Base-by-base conservation (phyloP, 768 basidiomycete genomes). In the Mycena floridula region DNA sequence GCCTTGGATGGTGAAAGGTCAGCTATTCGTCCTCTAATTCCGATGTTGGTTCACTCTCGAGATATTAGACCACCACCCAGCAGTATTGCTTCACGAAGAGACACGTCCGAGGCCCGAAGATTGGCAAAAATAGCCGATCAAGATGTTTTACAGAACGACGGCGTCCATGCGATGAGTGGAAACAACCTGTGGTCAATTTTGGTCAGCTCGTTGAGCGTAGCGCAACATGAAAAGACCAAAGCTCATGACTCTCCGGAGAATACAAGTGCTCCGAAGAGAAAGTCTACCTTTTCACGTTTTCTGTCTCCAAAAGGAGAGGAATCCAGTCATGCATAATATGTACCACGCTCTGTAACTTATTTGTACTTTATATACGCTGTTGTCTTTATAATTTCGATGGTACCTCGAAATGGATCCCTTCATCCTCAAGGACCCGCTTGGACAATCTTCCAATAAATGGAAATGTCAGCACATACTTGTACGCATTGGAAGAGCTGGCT, bases 11-110 rank as follows among this genome's bases (percentile, higher is more conserved):
- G 91, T 45, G 84, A 89, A 49, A n/a, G n/a, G n/a, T n/a, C n/a
- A n/a, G n/a, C n/a, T n/a, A n/a, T n/a, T n/a, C n/a, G n/a, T n/a
- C n/a, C n/a, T n/a, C n/a, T n/a, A n/a, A n/a, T n/a, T n/a, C n/a
- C n/a, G n/a, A n/a, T n/a, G n/a, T n/a, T n/a, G n/a, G n/a, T n/a
- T n/a, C n/a, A n/a, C n/a, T n/a, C n/a, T n/a, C 79, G 71, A 13
- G 68, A 77, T 41, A 93, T 96, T 64, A 70, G 73, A 16, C 95
- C 95, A 3, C 95, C 95, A 4, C 88, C 94, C 3, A 89, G 85
- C 54, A 93, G 91, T 43, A 90, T 97, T 52, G 88, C 89, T 25
- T 82, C 88, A n/a, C 69, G 93, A 45, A 66, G 92, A 43, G 94
- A 98, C 55, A 94, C 90, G 5, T 69, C 71, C 28, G 89, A 92